These are phyloP conservation scores for Paraphaeosphaeria sporulosa DNA, from an alignment of 2,329 filamentous ascomycete species.

Conservation along the genomic window DNA sequence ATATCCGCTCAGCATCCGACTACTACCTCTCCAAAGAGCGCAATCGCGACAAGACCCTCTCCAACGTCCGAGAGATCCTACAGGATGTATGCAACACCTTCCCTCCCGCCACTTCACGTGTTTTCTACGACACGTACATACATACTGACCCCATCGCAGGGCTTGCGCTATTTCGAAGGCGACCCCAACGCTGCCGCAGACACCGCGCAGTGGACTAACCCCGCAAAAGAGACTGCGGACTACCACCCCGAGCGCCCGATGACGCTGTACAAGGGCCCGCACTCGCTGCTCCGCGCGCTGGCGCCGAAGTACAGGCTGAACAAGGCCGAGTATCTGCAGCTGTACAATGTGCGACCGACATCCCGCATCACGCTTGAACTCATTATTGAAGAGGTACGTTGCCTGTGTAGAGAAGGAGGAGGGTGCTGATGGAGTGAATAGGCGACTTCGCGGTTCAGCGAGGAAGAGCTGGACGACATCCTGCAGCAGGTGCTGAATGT, in stretches of 20 bases:
- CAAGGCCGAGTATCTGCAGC: slow-evolving; percentile 49
- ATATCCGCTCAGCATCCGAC: slow-evolving; percentile 43
- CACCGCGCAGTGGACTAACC: slow-evolving; percentile 26
- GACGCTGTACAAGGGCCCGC: slow-evolving; percentile 45
- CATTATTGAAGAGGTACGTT: slow-evolving; percentile 46
- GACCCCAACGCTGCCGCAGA: slow-evolving; percentile 22
- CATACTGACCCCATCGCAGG: slow-evolving; percentile 38
- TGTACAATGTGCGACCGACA: slow-evolving; percentile 45
- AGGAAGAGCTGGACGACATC: slow-evolving; percentile 40
- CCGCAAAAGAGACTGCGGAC: slow-evolving; percentile 17
- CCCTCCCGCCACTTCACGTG: not conserved
- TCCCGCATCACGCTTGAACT: slow-evolving; percentile 43
- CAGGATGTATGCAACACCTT: slow-evolving; percentile 63
- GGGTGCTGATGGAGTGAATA: slow-evolving; percentile 11
- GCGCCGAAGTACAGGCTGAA: slow-evolving; percentile 42
- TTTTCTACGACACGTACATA: slow-evolving; percentile 1
- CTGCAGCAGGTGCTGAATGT: slow-evolving; percentile 34
- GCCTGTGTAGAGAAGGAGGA: not conserved
- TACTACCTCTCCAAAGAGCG: slow-evolving; percentile 43
- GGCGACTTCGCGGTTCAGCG: slow-evolving; percentile 40
- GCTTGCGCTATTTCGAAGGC: slow-evolving; percentile 55
- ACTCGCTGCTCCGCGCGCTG: slow-evolving; percentile 41
- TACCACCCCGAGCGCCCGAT: slow-evolving; percentile 35
- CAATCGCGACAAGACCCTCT: slow-evolving; percentile 40
- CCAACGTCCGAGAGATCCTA: slow-evolving; percentile 68